Base-by-base conservation (phyloP, 768 basidiomycete genomes). In the Hericium alpestre region DNA sequence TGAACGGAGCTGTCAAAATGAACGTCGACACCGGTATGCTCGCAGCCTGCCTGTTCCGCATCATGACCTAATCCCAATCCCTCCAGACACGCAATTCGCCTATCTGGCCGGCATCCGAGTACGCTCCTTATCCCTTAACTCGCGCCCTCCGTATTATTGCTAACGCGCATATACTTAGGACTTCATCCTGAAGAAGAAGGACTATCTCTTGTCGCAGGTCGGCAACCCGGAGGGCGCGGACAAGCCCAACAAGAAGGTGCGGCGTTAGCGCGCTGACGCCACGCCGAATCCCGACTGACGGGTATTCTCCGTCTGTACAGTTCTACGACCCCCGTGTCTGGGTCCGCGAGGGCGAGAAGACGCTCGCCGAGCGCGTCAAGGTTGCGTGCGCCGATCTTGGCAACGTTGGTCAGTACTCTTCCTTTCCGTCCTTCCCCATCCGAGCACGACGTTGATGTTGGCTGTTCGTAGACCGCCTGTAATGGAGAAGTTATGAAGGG, bases 311-410 rank as follows among this genome's bases (percentile, higher is more conserved):
- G 47, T 51, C 3, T 54, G 43, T n/a, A 22, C 61, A 88, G 87
- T 87, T 72, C 78, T 95, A 95, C 74, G 93, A 95, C 72, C 94
- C 93, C 52, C 90, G 95, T 77, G 86, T 94, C 58, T 99, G 95
- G 95, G 93, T 99, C 53, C 90, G 95, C 66, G 93, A 96, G 74
- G 94, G 94, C 63, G 93, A 98, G 78, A 93, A 94, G 83, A 95
- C 93, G 18, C 81, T 98, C 63, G 50, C 70, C 51, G 79, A 71
- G 60, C 91, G 95, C 67, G 91, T 96, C 75, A 90, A 93, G 74
- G 86, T 89, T 71, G 93, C 95, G n/a, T 93, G 92, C 74, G 64
- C 71, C 46, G 95, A 99, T 73, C 81, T 99, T 59, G 90, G 87
- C 63, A 91, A 83, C 52, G 59, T 58, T 2, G 10, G 61, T 62